Conservation (phyloP, 2,329 filamentous ascomycete genomes). For the Moelleriella libera region DNA sequence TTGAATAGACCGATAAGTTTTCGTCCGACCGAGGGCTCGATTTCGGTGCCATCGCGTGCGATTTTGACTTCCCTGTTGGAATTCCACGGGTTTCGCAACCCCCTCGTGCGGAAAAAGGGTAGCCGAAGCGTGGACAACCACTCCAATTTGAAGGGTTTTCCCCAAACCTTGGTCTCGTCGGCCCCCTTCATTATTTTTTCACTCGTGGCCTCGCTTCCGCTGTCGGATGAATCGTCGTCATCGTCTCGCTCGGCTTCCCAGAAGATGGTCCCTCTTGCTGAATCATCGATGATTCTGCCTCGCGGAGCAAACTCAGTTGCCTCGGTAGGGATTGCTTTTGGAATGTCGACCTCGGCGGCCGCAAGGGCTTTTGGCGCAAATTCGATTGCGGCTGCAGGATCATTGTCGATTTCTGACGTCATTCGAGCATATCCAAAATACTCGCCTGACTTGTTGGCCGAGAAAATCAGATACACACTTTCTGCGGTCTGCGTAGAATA, state of each 20-base stretch:
- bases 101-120: slow-evolving; percentile 79
- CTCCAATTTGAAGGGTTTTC: slow-evolving; percentile 80
- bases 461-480: slow-evolving; percentile 85
- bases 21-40: slow-evolving; percentile 70
- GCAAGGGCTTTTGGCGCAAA: slow-evolving; percentile 52
- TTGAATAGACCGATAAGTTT: slow-evolving; percentile 71
- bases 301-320: slow-evolving; percentile 65
- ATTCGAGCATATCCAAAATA: slow-evolving; percentile 94
- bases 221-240: slow-evolving; percentile 27
- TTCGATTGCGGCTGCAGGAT: slow-evolving; percentile 54
- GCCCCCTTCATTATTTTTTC: slow-evolving; percentile 26
- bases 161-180: slow-evolving; percentile 54
- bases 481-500: slow-evolving; percentile 46
- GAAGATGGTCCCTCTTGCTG: slow-evolving; percentile 86
- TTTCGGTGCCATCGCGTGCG: slow-evolving; percentile 82
- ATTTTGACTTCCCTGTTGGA: slow-evolving; percentile 93
- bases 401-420: slow-evolving; percentile 69
- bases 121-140: slow-evolving; percentile 76
- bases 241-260: slow-evolving; percentile 71
- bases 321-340: slow-evolving; percentile 67
- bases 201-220: slow-evolving; percentile 23
- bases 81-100: slow-evolving; percentile 87
- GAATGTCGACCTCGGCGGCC: slow-evolving; percentile 47
- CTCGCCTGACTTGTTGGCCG: slow-evolving; percentile 92
- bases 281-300: slow-evolving; percentile 84